Base-by-base conservation (phyloP, 2,329 filamentous ascomycete genomes). In the Venturia pyrina region DNA sequence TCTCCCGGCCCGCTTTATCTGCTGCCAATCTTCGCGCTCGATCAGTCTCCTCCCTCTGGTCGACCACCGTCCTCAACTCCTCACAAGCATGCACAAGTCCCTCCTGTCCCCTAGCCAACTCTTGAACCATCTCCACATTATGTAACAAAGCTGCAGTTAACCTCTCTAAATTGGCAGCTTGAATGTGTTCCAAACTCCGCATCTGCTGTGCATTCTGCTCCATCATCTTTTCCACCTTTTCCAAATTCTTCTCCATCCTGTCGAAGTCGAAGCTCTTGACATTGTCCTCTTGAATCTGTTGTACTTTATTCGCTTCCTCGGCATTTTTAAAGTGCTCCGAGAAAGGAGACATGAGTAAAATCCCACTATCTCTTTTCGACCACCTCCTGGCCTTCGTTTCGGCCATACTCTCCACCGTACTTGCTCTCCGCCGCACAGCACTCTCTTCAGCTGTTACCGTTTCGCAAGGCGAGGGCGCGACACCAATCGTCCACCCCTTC, bases 121-220 rank as follows among this genome's bases (percentile, higher is more conserved):
- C 63, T 17, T 37, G 32, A 11, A 65, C 37, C 63, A 65, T 65
- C 15, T 65, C 63, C 13, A 41, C 63, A 28, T 65, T 65, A 3
- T 48, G 48, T 34, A 65, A 37, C 24, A 66, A 24, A 10, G 59
- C 64, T 10, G 40, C 57, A 11, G 64, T 62, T 57, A 66, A 50
- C 10, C 64, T n/a, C 64, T 66, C 64, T 21, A 66, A 13, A 66
- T 62, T 53, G 13, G 56, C 64, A 32, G 56, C 64, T 17, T 62
- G 56, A 13, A 61, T 40, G 28, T 62, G 64, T 37, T 61, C 64
- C 57, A 66, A 21, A 19, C 43, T 53, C 37, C 64, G n/a, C 34
- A 66, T 56, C 37, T 66, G 64, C 44, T 24, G 28, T 41, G 57
- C 64, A 63, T 66, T 66, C 41, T 43, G 44, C 24, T 66, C 64